Conservation (phyloP, 495 filamentous ascomycete genomes). For the Echria macrotheca region DNA sequence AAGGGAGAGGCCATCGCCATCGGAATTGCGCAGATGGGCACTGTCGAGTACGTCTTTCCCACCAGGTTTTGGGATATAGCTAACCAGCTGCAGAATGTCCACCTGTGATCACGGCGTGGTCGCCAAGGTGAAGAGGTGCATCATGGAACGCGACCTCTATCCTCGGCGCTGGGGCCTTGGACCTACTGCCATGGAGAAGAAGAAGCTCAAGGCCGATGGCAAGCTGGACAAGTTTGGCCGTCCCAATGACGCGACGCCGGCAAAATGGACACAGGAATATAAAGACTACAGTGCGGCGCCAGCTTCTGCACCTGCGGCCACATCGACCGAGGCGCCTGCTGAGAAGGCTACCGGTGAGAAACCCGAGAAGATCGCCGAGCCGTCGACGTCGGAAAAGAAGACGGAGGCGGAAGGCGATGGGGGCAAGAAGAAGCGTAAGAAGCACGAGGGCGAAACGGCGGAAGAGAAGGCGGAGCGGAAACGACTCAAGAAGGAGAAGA, state of each 20-base stretch:
- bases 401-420: slow-evolving; percentile 38
- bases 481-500: slow-evolving; percentile 57
- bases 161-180: slow-evolving; percentile 92
- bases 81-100: slow-evolving; percentile 47
- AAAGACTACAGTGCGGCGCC: slow-evolving; percentile 85
- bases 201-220: slow-evolving; percentile 97
- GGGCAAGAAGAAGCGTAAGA: slow-evolving; percentile 69
- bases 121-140: slow-evolving; percentile 92
- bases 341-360: slow-evolving; percentile 13
- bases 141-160: slow-evolving; percentile 98
- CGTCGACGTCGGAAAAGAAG: slow-evolving; percentile 21
- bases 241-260: slow-evolving; percentile 83
- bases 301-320: slow-evolving; percentile 30
- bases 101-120: slow-evolving; percentile 95
- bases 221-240: slow-evolving; percentile 97
- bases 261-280: slow-evolving; percentile 84
- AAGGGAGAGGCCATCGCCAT: slow-evolving; percentile 98
- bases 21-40: slow-evolving; percentile 82
- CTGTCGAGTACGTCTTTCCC: slow-evolving; percentile 20
- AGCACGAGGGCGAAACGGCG: slow-evolving; percentile 73
- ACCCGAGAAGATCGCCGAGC: slow-evolving; percentile 18
- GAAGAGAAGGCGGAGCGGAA: slow-evolving; percentile 73
- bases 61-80: not conserved
- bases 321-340: slow-evolving; percentile 35
- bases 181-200: slow-evolving; percentile 87